Conservation (phyloP, 2,329 filamentous ascomycete genomes). For the Aspergillus texensis region DNA sequence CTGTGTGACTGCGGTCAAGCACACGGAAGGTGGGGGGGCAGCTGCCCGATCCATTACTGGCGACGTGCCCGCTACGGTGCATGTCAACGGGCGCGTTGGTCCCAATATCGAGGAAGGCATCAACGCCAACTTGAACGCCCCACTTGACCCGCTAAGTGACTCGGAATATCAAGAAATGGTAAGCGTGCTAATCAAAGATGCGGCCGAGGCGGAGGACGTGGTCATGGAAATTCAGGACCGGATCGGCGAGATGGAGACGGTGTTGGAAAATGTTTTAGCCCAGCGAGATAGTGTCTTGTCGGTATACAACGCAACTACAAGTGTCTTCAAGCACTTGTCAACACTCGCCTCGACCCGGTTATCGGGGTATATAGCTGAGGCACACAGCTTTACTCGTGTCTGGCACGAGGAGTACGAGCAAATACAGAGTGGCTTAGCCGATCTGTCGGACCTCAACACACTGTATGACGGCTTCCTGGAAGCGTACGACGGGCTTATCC, state of each 20-base stretch:
- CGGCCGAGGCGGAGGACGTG: conserved; percentile 64
- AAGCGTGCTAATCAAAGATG: conserved; percentile 65
- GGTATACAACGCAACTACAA: conserved; percentile 60
- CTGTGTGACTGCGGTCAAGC: conserved; percentile 86
- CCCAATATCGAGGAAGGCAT: conserved; percentile 37
- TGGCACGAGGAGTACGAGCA: conserved; percentile 76
- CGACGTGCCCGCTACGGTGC: conserved; percentile 58
- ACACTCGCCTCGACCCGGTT: conserved; percentile 66
- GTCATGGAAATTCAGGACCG: conserved; percentile 71
- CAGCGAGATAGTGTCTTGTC: conserved; percentile 62
- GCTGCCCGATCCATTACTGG: conserved; percentile 68
- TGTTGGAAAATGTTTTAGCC: conserved; percentile 64
- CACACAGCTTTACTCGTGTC: conserved; percentile 50
- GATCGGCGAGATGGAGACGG: conserved; percentile 74
- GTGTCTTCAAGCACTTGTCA: conserved; percentile 68
- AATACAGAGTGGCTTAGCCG: conserved; percentile 69
- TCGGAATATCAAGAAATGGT: conserved; percentile 83
- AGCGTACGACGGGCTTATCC: conserved; percentile 80
- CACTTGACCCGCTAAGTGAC: conserved; percentile 70
- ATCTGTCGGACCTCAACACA: conserved; percentile 75
- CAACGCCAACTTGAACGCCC: conserved; percentile 43
- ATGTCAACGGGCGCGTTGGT: conserved; percentile 39
- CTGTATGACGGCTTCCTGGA: conserved; percentile 86
- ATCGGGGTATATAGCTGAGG: conserved; percentile 53
- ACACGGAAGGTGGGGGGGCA: conserved; percentile 79